These are phyloP conservation scores for Dichotomopilus funicola DNA, from an alignment of 2,329 filamentous ascomycete species.

Conservation along the genomic window DNA sequence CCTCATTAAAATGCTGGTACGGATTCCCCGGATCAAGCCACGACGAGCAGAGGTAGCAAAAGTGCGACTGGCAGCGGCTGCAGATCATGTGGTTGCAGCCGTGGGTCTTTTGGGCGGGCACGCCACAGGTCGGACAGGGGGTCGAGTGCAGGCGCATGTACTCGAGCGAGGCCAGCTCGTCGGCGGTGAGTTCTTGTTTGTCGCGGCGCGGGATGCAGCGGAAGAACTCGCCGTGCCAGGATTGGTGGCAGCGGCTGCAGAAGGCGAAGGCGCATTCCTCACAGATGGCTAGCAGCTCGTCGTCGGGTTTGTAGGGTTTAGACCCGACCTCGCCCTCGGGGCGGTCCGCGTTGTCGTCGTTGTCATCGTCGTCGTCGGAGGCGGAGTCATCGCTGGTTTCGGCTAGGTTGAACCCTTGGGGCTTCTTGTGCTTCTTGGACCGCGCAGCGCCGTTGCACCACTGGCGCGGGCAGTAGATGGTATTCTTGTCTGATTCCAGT, in stretches of 20 bases:
- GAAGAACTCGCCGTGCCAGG: slow-evolving; percentile 88
- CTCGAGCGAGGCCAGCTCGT: slow-evolving; percentile 79
- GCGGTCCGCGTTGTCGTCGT: slow-evolving; percentile 26
- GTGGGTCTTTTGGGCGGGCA: slow-evolving; percentile 80
- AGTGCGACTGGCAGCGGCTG: slow-evolving; percentile 82
- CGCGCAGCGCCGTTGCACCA: slow-evolving; percentile 90
- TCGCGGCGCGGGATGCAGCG: slow-evolving; percentile 62
- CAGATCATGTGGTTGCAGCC: slow-evolving; percentile 98
- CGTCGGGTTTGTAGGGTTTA: slow-evolving; percentile 33
- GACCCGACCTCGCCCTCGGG: slow-evolving; percentile 13
- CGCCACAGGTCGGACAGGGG: slow-evolving; percentile 79
- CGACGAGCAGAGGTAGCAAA: slow-evolving; percentile 89
- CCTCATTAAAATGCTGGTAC: slow-evolving; percentile 80
- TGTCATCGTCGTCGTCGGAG: slow-evolving; percentile 35
- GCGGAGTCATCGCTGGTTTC: slow-evolving; percentile 45
- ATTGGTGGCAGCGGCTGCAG: slow-evolving; percentile 60
- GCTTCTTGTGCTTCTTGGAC: slow-evolving; percentile 67
- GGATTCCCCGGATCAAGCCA: slow-evolving; percentile 79
- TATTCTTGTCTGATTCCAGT: slow-evolving; percentile 85
- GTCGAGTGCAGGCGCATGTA: slow-evolving; percentile 79
- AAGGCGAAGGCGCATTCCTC: slow-evolving; percentile 88
- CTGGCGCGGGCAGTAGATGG: slow-evolving; percentile 82
- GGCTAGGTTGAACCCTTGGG: slow-evolving; percentile 55
- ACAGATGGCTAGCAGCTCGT: slow-evolving; percentile 73
- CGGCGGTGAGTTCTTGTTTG: slow-evolving; percentile 65